Percentiles rank a stretch among this genome's conserved stretches.
Evolutionary conservation across 1,139 yeast genomes (phyloP).

Genomic region (Suhomyces terraborum): DNA sequence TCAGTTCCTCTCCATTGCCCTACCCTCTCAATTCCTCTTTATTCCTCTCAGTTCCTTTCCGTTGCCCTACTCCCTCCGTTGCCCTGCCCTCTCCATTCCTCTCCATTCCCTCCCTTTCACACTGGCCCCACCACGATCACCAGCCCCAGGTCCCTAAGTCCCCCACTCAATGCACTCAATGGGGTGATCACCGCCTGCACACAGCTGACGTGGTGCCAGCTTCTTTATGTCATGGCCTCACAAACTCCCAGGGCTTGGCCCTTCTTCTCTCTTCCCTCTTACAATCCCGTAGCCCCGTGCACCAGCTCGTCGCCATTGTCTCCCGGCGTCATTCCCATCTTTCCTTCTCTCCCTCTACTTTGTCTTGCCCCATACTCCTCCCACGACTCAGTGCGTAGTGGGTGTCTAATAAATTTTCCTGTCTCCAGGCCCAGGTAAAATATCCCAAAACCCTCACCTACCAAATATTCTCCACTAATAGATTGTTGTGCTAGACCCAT

Average conservation of each 20-base stretch:
- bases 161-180: not conserved
- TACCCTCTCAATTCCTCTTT: too few species aligned
- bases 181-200: constrained; percentile 1
- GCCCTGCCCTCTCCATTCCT: too few species aligned
- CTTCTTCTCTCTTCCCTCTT: too few species aligned
- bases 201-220: not conserved
- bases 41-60: too few species aligned
- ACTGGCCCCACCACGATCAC: too few species aligned
- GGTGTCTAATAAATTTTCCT: constrained; percentile 12
- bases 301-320: too few species aligned
- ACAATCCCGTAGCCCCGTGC: too few species aligned
- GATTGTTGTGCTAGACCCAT: constrained; percentile 7
- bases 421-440: constrained; percentile 7
- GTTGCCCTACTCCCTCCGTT: too few species aligned
- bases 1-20: too few species aligned
- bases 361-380: constrained; percentile 3
- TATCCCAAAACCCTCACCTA: constrained; percentile 13
- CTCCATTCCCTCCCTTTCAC: too few species aligned
- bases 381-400: constrained; percentile 1
- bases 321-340: too few species aligned
- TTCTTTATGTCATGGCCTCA: not conserved
- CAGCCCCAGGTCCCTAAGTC: too few species aligned
- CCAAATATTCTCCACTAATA: constrained; percentile 9
- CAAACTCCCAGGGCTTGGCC: not conserved
- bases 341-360: not conserved